Percentiles rank a stretch among this genome's conserved stretches.
These are phyloP conservation scores for Lasiosphaeris hirsuta DNA, from an alignment of 495 filamentous ascomycete species.

Conservation along the genomic window DNA sequence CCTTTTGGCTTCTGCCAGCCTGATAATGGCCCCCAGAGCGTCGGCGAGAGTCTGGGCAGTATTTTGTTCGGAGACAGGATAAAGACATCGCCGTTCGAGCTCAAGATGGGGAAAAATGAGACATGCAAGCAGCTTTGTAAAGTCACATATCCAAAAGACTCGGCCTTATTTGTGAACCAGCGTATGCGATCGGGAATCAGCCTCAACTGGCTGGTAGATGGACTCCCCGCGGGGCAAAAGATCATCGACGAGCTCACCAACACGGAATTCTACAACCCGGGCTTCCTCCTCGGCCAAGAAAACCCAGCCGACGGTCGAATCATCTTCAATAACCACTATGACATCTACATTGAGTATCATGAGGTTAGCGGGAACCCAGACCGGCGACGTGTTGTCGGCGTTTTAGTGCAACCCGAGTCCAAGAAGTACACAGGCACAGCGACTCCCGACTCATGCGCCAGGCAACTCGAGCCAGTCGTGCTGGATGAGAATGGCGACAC, in stretches of 20 bases:
- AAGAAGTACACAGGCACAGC: slow-evolving; percentile 55
- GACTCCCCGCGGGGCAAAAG: slow-evolving; percentile 81
- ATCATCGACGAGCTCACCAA: slow-evolving; percentile 69
- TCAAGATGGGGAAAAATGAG: slow-evolving; percentile 80
- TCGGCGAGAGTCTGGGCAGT: slow-evolving; percentile 87
- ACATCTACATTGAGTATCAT: slow-evolving; percentile 93
- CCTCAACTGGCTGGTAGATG: slow-evolving; percentile 94
- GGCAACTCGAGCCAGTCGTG: slow-evolving; percentile 46
- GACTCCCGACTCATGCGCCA: slow-evolving; percentile 60
- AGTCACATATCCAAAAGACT: slow-evolving; percentile 61
- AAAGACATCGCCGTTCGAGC: slow-evolving; percentile 82
- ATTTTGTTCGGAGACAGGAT: slow-evolving; percentile 97
- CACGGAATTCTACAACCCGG: slow-evolving; percentile 76
- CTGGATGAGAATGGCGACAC: slow-evolving; percentile 65
- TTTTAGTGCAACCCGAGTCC: slow-evolving; percentile 78
- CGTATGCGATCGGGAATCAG: slow-evolving; percentile 79
- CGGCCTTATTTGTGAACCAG: slow-evolving; percentile 75
- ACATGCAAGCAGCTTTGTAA: slow-evolving; percentile 77
- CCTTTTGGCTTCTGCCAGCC: slow-evolving; percentile 85
- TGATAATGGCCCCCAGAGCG: slow-evolving; percentile 64
- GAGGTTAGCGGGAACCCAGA: slow-evolving; percentile 54
- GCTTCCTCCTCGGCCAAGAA: slow-evolving; percentile 76
- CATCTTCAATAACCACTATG: slow-evolving; percentile 85
- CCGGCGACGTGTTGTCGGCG: slow-evolving; percentile 84
- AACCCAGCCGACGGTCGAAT: slow-evolving; percentile 44